Base-by-base conservation (phyloP, 495 filamentous ascomycete genomes). In the Penicillium pancosmium region DNA sequence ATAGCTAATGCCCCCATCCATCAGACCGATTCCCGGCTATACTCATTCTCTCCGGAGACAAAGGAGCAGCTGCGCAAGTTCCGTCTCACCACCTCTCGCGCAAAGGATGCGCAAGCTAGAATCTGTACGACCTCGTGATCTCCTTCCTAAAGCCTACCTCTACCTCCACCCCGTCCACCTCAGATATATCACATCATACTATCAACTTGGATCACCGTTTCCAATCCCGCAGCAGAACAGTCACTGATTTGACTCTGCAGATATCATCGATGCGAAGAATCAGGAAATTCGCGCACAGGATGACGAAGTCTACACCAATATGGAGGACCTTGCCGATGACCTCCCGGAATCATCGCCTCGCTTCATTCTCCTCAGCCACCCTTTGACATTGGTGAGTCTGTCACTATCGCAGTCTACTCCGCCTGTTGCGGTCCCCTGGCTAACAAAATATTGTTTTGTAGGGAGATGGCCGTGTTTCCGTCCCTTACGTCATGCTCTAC, bases 401-500 rank as follows among this genome's bases (percentile, higher is more conserved):
- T 1, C 31, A n/a, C 36, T 0, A 10, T 50, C 4, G 13, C 6
- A n/a, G 4, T 9, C 15, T 13, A 23, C 23, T 3, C 15, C 23
- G 12, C 34, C 33, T 6, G 21, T 15, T 50, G 38, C 6, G 8
- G 12, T 23, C 5, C 13, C 53, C 52, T 54, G 64, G 43, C 19
- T 21, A 54, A 38, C 16, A 50, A 35, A 43, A 12, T 41, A 25
- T 15, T 18, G 15, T 16, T 23, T 52, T 46, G 38, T 53, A 88
- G 86, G 73, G 78, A 15, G 86, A 83, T 25, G 88, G 88, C 43
- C 77, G 88, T 27, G 73, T 82, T 19, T 78, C 87, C 0, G 86
- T 89, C 25, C 94, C 93, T 23, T 98, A 98, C 71, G 92, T 97
- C 43, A 84, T 98, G 68, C 77, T 98, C 38, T 96, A 92, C 78